Base-by-base conservation (phyloP, 2,329 filamentous ascomycete genomes). In the Apiospora malaysiana region DNA sequence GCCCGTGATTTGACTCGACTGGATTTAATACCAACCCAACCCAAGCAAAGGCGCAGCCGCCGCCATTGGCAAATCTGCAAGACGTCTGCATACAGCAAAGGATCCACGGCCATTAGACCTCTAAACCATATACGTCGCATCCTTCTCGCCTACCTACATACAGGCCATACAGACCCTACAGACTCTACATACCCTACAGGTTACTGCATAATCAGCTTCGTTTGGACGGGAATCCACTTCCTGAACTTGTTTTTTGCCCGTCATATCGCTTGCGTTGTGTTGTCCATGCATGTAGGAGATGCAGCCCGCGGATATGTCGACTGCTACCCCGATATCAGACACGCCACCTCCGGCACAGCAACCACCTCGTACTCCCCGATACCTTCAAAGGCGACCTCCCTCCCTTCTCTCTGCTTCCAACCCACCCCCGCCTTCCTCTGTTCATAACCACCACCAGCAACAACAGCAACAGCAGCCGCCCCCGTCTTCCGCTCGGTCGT, bases 351-450 rank as follows among this genome's bases (percentile, higher is more conserved):
- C 69, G 70, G 68, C 42, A 73, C 72, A 63, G 56, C 56, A 63
- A 40, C 72, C 56, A 23, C 70, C 70, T 14, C 65, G 40, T 45
- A 37, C 65, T 67, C 65, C 65, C 65, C 65, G 40, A 46, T 46
- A 67, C 65, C 40, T 46, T 45, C 65, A 67, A 46, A 46, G 65
- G 27, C 65, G 65, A 14, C 65, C 65, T 67, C 65, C 65, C 43
- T 32, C 66, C 21, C 49, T 46, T 56, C 65, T 68, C 51, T 59
- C 70, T 67, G 47, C 66, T 23, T 66, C 69, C 14, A 69, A 69
- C 25, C 70, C 72, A 70, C 71, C 75, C 72, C 73, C 71, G 59
- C 74, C 73, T 27, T 72, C 71, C 70, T 73, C 72, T 68, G 75
- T 67, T 72, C 70, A 43, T 42, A 71, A 72, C 49, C 71, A 70